A percentile compares a stretch with the other conserved stretches of the same genome.
Evolutionary conservation across 208 protist species (phyloP).

Genomic region (Trypanosoma rangeli): DNA sequence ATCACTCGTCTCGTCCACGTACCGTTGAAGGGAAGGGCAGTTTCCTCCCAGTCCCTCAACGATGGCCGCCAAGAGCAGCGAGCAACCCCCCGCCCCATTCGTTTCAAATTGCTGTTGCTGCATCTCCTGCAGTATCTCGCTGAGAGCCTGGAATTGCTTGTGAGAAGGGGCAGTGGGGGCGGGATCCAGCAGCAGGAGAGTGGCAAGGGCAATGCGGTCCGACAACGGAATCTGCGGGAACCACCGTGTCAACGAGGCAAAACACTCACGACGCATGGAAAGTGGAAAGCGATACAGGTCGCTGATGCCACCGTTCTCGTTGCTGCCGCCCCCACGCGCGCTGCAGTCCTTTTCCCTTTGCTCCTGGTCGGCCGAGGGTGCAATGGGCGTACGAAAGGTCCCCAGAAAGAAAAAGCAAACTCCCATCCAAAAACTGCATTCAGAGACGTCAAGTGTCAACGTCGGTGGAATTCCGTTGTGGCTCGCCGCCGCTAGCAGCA

Average conservation of each 20-base stretch:
- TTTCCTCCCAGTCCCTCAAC: constrained; percentile 43
- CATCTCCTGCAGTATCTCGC: constrained; percentile 43
- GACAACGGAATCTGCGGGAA: constrained; percentile 49
- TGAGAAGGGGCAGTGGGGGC: not conserved
- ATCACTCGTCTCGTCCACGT: constrained; percentile 79
- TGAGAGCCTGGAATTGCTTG: constrained; percentile 33
- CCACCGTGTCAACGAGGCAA: constrained; percentile 30
- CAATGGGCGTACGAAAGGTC: constrained; percentile 16
- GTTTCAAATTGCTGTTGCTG: constrained; percentile 41
- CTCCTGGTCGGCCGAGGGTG: not conserved
- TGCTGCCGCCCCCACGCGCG: not conserved
- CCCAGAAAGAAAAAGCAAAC: constrained; percentile 45
- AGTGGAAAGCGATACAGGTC: constrained; percentile 22
- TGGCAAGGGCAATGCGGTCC: constrained; percentile 53
- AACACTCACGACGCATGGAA: constrained; percentile 30
- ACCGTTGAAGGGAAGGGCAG: constrained; percentile 66
- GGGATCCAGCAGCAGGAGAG: constrained; percentile 49
- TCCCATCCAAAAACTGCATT: constrained; percentile 61
- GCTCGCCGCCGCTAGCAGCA: constrained; percentile 41
- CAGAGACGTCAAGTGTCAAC: constrained; percentile 11
- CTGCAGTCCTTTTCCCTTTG: not conserved
- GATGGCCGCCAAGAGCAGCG: constrained; percentile 60
- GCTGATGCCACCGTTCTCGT: not conserved
- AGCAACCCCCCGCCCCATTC: constrained; percentile 12
- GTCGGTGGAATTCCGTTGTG: constrained; percentile 17